Percentiles rank a stretch among this genome's conserved stretches.
phyloP scores from a whole-genome alignment of 108 stramenopile species.

The Nitzschia palea region DNA sequence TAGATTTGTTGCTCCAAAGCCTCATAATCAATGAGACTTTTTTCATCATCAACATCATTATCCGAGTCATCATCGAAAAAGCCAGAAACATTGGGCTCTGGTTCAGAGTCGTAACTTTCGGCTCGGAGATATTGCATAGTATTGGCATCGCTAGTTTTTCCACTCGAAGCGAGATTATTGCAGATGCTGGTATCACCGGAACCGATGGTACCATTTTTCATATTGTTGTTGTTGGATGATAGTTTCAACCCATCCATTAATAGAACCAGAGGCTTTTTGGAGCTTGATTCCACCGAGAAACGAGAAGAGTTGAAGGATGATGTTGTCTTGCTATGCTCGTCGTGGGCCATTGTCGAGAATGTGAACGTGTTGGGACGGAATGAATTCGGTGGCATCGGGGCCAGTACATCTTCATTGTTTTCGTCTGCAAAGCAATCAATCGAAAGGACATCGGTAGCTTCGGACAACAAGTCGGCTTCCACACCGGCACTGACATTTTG shows the following conservation, averaged over 20 bases:
- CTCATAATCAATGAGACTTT: constrained; percentile 2
- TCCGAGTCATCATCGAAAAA: background rate
- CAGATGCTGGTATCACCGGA: background rate
- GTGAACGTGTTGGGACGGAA: too few species aligned
- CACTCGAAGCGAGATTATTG: background rate
- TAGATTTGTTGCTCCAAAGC: background rate
- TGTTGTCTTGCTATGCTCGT: background rate
- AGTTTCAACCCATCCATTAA: background rate
- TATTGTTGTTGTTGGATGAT: background rate
- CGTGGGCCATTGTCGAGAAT: background rate
- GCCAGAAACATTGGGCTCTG: background rate
- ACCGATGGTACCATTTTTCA: background rate
- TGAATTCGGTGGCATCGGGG: background rate
- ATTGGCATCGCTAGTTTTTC: too few species aligned
- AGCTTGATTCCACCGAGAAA: background rate
- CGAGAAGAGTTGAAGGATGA: background rate
- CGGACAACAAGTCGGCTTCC: background rate
- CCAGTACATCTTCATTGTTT: background rate
- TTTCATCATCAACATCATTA: background rate
- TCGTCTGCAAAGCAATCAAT: background rate
- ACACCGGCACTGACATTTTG: background rate
- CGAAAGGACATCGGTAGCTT: constrained; percentile 1
- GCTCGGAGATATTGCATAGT: too few species aligned
- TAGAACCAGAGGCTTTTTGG: background rate
- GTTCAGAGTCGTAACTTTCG: background rate